Evolutionary conservation across 495 filamentous ascomycete species (phyloP).

Genomic region (Penicillium paradoxum): DNA sequence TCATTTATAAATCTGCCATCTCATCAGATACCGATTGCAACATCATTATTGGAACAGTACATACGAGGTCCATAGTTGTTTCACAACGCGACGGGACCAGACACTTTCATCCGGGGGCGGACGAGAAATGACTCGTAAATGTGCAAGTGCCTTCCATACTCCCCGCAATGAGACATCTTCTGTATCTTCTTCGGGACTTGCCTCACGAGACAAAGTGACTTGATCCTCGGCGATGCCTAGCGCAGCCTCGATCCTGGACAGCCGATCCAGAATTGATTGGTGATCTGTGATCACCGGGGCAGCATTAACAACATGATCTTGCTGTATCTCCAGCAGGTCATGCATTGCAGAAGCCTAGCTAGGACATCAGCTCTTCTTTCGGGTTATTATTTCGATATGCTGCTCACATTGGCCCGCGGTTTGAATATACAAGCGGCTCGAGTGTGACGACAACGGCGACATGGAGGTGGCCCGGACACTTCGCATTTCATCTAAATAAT

Average conservation of each 20-base stretch:
- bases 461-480: conserved; percentile 32
- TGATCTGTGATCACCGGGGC: conserved; percentile 10
- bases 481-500: conserved; percentile 36
- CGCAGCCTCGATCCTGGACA: conserved; percentile 34
- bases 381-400: neutral
- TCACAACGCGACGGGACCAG: conserved; percentile 31
- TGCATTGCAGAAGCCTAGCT: conserved; percentile 30
- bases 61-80: conserved; percentile 35
- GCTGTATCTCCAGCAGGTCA: conserved; percentile 15
- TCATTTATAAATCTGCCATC: conserved; percentile 30
- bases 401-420: conserved; percentile 37
- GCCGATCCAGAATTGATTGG: conserved; percentile 30
- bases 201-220: neutral
- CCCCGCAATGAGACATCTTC: conserved; percentile 18
- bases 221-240: conserved; percentile 24
- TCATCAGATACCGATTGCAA: neutral
- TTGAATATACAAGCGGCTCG: conserved; percentile 36
- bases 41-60: neutral
- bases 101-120: conserved; percentile 23
- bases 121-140: conserved; percentile 27
- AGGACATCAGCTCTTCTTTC: neutral
- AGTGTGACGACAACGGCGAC: conserved; percentile 32
- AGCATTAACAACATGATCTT: conserved; percentile 1
- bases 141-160: conserved; percentile 27
- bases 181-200: conserved; percentile 9